A percentile compares a stretch with the other conserved stretches of the same genome.
These are phyloP conservation scores for Cucumis hystrix DNA, from an alignment of 306 rosid genomes.

Conservation along the genomic window DNA sequence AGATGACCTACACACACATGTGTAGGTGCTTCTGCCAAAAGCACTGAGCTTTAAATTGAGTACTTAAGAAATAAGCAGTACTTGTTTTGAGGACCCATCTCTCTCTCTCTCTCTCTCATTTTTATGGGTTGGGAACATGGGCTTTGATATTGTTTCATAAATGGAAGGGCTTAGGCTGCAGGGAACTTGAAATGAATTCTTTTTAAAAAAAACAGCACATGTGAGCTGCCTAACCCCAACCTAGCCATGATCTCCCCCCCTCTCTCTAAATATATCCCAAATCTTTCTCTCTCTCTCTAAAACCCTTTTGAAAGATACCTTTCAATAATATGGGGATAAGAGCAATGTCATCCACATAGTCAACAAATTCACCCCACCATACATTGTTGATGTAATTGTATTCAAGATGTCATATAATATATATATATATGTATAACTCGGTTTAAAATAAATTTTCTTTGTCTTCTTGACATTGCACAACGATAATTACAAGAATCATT, in stretches of 20 bases:
- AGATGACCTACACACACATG: background rate
- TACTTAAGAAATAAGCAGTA: background rate
- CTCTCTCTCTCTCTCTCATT: background rate
- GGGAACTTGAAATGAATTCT: background rate
- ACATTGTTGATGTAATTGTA: background rate
- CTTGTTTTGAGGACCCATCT: background rate
- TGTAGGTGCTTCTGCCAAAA: background rate
- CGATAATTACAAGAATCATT: no score
- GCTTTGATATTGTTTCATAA: slow-evolving; percentile 1
- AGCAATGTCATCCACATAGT: background rate
- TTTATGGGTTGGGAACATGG: background rate
- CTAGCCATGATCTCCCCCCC: background rate
- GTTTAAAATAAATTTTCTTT: no score
- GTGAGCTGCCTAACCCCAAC: slow-evolving; percentile 1
- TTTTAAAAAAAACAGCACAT: background rate
- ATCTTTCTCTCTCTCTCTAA: background rate
- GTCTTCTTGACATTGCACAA: no score
- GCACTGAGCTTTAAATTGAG: background rate
- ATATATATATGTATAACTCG: no score
- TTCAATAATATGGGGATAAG: background rate
- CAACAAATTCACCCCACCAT: background rate
- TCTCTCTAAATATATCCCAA: background rate
- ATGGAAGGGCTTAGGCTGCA: background rate
- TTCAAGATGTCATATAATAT: no score
- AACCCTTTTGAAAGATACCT: background rate